Conservation (phyloP, 2,329 filamentous ascomycete species). For the Dothideomycetes sp. region DNA sequence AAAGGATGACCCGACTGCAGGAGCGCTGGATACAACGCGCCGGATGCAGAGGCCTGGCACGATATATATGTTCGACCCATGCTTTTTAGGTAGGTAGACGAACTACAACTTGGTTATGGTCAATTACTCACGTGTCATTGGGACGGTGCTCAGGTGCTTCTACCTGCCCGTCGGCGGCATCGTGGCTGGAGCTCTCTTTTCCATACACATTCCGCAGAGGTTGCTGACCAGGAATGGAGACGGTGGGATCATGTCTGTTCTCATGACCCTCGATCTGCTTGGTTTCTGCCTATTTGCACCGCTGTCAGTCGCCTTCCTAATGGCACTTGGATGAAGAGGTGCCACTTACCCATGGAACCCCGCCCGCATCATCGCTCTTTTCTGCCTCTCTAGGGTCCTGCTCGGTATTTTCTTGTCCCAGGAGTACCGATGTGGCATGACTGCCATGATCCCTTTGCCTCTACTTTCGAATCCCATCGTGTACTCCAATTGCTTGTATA, state of each 20-base stretch:
- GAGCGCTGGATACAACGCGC: no score
- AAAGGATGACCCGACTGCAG: no score
- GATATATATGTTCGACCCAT: no score
- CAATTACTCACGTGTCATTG: no score
- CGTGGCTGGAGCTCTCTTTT: constrained; percentile 21
- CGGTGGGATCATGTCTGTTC: no score
- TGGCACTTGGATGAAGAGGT: constrained; percentile 36
- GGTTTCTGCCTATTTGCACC: constrained; percentile 33
- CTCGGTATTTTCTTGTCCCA: constrained; percentile 6
- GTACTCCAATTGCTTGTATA: not conserved
- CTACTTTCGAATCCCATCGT: constrained; percentile 22
- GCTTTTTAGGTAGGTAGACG: no score
- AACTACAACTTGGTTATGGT: no score
- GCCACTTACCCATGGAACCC: constrained; percentile 24
- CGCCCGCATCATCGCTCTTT: constrained; percentile 11
- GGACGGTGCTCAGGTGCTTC: no score
- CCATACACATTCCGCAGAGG: constrained; percentile 24
- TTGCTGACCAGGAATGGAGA: constrained; percentile 35
- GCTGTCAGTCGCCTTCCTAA: constrained; percentile 27
- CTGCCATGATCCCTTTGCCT: constrained; percentile 15
- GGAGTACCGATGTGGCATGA: constrained; percentile 9
- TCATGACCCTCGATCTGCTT: constrained; percentile 34
- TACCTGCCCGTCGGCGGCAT: constrained; percentile 31
- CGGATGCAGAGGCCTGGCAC: no score
- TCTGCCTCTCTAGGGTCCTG: constrained; percentile 1